These are phyloP conservation scores for Aspergillus proliferans DNA, from an alignment of 2,329 filamentous ascomycete genomes.

Conservation along the genomic window DNA sequence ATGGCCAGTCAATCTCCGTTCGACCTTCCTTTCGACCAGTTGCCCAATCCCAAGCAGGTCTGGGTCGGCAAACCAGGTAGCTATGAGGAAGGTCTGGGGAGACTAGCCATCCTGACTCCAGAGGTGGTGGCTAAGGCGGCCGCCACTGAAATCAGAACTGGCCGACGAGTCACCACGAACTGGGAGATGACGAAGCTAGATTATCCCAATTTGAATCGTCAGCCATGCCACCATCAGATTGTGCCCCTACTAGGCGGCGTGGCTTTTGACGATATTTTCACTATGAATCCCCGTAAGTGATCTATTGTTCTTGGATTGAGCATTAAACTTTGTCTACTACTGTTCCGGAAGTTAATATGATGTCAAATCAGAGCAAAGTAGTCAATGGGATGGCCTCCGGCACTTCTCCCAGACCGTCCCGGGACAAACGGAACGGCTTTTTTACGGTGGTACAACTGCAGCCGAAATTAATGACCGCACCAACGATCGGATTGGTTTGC, in stretches of 20 bases:
- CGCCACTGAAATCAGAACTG: conserved; percentile 46
- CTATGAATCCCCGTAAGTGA: conserved; percentile 43
- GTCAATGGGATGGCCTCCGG: conserved; percentile 48
- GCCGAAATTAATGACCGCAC: conserved; percentile 42
- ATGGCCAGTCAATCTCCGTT: conserved; percentile 11
- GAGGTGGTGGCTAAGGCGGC: conserved; percentile 47
- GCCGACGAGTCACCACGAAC: conserved; percentile 46
- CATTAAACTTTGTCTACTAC: not conserved
- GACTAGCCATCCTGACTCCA: conserved; percentile 47
- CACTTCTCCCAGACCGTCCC: conserved; percentile 43
- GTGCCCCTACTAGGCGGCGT: conserved; percentile 43
- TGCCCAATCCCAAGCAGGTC: conserved; percentile 45
- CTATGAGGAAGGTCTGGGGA: conserved; percentile 48
- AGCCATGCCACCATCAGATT: conserved; percentile 47
- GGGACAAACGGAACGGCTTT: conserved; percentile 34
- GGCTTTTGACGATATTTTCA: conserved; percentile 47
- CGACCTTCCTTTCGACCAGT: conserved; percentile 37
- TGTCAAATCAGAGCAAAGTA: conserved; percentile 38
- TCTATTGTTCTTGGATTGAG: not conserved
- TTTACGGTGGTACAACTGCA: conserved; percentile 45
- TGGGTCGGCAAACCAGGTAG: conserved; percentile 44
- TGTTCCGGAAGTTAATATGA: not conserved
- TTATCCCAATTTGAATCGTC: conserved; percentile 49
- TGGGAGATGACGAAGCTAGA: conserved; percentile 55
- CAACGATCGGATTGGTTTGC: conserved; percentile 43